Conservation (phyloP, 2,329 filamentous ascomycete genomes). For the Rugonectria rugulosa region DNA sequence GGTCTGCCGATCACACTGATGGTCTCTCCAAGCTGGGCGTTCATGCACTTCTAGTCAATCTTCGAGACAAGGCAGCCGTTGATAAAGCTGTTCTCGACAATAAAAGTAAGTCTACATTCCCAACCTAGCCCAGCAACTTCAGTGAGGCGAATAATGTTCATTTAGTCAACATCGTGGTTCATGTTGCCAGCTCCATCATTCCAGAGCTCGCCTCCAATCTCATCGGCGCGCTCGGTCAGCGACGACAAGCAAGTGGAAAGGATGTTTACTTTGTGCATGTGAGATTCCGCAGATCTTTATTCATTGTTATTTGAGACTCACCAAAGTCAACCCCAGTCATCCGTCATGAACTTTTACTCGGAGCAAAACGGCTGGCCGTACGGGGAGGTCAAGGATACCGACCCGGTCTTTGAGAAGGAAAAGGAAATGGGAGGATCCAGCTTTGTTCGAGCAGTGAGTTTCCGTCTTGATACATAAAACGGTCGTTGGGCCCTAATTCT, state of each 20-base stretch:
- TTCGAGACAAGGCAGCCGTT: slow-evolving; percentile 40
- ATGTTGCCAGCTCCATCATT: slow-evolving; percentile 44
- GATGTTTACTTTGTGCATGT: slow-evolving; percentile 46
- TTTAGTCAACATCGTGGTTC: slow-evolving; percentile 47
- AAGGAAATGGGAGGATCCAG: slow-evolving; percentile 37
- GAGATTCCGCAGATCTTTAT: not conserved
- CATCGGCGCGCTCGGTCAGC: slow-evolving; percentile 44
- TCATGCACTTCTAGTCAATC: slow-evolving; percentile 42
- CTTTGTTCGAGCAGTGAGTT: slow-evolving; percentile 39
- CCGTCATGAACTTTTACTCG: slow-evolving; percentile 36
- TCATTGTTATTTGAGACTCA: no score
- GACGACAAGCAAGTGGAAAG: slow-evolving; percentile 34
- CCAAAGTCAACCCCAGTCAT: slow-evolving; percentile 33
- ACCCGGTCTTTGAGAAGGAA: slow-evolving; percentile 40
- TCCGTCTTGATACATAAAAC: no score
- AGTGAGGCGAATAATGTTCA: not conserved
- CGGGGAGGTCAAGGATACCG: slow-evolving; percentile 42
- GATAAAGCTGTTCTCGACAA: slow-evolving; percentile 31
- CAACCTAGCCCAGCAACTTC: accelerated
- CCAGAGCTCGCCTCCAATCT: slow-evolving; percentile 36
- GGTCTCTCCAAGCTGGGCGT: slow-evolving; percentile 41
- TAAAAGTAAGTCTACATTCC: slow-evolving; percentile 30
- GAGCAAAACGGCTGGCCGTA: slow-evolving; percentile 42
- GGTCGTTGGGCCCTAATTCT: no score
- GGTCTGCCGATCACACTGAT: slow-evolving; percentile 44